Conservation (phyloP, 2,329 filamentous ascomycete genomes). For the Phialophora chinensis region DNA sequence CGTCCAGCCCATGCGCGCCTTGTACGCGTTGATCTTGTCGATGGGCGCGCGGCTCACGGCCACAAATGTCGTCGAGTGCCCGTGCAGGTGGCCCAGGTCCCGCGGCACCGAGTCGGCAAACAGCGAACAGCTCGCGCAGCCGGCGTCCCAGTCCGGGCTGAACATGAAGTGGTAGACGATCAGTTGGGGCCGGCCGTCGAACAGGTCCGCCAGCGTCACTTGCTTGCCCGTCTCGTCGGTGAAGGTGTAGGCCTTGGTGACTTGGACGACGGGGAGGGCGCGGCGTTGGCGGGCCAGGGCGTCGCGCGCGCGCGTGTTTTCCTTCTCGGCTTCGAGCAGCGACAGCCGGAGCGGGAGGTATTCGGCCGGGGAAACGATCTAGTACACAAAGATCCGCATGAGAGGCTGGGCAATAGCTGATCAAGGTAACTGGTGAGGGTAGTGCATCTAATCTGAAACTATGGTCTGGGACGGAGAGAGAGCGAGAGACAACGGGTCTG, state of each 20-base stretch:
- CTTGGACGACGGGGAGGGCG: conserved; percentile 50
- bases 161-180: conserved; percentile 58
- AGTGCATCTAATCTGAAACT: not conserved
- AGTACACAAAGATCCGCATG: not conserved
- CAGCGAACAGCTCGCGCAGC: conserved; percentile 51
- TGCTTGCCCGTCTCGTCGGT: conserved; percentile 21
- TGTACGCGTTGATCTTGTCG: conserved; percentile 47
- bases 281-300: conserved; percentile 24
- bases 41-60: conserved; percentile 46
- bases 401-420: not conserved
- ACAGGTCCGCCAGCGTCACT: conserved; percentile 40
- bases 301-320: conserved; percentile 31
- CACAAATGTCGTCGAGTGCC: conserved; percentile 49
- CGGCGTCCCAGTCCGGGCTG: conserved; percentile 44
- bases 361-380: conserved; percentile 17
- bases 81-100: conserved; percentile 46
- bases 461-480: not conserved
- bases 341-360: conserved; percentile 32
- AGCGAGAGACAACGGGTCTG: not conserved
- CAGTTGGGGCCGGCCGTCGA: conserved; percentile 41
- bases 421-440: not conserved
- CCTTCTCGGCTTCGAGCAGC: conserved; percentile 34
- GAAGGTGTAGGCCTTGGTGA: conserved; percentile 49
- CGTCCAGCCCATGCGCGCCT: conserved; percentile 49
- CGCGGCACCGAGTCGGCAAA: conserved; percentile 49